Percentiles rank a stretch among this genome's conserved stretches.
Evolutionary conservation across 805 yeast genomes (phyloP).

Genomic region (Wickerhamomyces xylosicus): DNA sequence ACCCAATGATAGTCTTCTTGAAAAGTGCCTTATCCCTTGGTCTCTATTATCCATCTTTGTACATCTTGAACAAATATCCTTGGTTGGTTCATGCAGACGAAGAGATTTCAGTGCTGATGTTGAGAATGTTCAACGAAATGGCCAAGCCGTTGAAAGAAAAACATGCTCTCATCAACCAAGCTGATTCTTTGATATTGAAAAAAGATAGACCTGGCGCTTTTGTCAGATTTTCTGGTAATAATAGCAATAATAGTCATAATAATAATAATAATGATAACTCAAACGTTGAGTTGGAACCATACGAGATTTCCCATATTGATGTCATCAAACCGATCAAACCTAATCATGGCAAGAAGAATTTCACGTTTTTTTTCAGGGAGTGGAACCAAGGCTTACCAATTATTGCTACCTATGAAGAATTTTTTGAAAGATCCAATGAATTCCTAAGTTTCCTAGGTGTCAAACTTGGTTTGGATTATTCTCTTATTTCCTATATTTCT

Average conservation of each 20-base stretch:
- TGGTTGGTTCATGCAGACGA: constrained; percentile 44
- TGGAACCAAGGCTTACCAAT: constrained; percentile 37
- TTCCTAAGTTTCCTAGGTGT: constrained; percentile 47
- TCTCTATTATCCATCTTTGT: constrained; percentile 49
- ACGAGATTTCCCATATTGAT: constrained; percentile 12
- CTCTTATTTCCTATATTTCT: constrained; percentile 45
- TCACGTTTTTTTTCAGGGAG: constrained; percentile 32
- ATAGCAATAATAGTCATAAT: too few species aligned
- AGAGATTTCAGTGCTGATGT: constrained; percentile 35
- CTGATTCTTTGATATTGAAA: constrained; percentile 1
- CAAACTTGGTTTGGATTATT: constrained; percentile 35
- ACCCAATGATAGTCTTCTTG: constrained; percentile 37
- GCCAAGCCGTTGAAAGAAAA: constrained; percentile 36
- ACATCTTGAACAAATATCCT: constrained; percentile 51
- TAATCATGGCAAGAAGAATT: constrained; percentile 8
- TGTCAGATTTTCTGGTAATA: constrained; percentile 1
- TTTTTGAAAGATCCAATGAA: constrained; percentile 37
- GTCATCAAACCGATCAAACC: constrained; percentile 23
- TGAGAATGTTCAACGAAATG: constrained; percentile 36
- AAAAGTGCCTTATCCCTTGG: constrained; percentile 49
- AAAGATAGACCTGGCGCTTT: background rate
- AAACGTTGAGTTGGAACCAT: constrained; percentile 21
- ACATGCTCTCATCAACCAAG: constrained; percentile 11
- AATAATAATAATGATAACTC: too few species aligned
- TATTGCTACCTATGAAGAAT: constrained; percentile 28